Evolutionary conservation across 2,329 filamentous ascomycete species (phyloP).

Genomic region (Nigrospora osmanthi): DNA sequence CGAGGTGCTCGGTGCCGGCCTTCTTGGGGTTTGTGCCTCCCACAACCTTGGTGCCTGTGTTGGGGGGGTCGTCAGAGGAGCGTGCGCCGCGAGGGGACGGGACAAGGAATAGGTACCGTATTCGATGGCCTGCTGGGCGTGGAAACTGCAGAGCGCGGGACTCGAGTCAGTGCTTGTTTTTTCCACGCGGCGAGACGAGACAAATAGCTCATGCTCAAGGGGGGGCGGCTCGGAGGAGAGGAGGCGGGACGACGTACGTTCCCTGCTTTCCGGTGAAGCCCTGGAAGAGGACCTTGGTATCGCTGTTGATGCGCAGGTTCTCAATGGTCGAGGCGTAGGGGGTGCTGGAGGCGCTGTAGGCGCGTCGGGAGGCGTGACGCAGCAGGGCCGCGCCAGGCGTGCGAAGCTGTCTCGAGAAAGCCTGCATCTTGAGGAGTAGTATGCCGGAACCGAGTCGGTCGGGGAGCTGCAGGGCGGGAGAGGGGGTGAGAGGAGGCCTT

Average conservation of each 20-base stretch:
- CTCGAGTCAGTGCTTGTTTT: background rate
- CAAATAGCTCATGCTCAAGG: background rate
- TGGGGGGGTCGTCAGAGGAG: constrained; percentile 20
- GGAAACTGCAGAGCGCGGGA: constrained; percentile 58
- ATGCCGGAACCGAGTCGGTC: constrained; percentile 2
- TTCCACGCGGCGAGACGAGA: background rate
- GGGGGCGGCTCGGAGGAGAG: background rate
- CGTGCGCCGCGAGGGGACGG: constrained; percentile 1
- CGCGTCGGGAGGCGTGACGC: constrained; percentile 57
- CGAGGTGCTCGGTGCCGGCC: constrained; percentile 83
- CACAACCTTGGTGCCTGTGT: constrained; percentile 84
- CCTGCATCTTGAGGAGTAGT: constrained; percentile 62
- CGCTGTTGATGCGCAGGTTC: constrained; percentile 86
- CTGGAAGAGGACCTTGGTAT: constrained; percentile 95
- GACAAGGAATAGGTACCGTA: constrained; percentile 59
- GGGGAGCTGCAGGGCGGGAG: constrained; percentile 1
- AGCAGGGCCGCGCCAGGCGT: constrained; percentile 60
- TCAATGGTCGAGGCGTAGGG: constrained; percentile 66
- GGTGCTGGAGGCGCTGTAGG: constrained; percentile 65
- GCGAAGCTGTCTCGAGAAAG: constrained; percentile 61
- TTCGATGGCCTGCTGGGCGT: constrained; percentile 94
- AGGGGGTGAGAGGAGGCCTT: background rate
- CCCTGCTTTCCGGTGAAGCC: constrained; percentile 97
- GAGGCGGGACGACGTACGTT: constrained; percentile 54
- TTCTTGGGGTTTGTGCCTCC: constrained; percentile 99